Percentiles rank a stretch among this genome's conserved stretches.
Evolutionary conservation across 1,284 basidiomycete genomes (phyloP).

Genomic region (Fomitopsis schrenkii): DNA sequence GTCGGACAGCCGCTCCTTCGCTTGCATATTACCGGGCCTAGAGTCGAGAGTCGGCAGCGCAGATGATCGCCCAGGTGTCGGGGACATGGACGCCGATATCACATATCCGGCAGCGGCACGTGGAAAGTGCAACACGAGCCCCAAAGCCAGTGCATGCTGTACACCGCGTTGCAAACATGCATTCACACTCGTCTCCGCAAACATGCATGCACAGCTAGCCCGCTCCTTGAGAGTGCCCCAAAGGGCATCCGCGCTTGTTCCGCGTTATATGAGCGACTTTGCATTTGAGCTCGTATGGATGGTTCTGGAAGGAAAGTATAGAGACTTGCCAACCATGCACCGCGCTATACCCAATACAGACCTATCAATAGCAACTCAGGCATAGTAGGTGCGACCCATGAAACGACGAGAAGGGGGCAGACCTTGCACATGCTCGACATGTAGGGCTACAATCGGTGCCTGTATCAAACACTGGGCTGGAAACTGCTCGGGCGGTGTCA

Average conservation of each 20-base stretch:
- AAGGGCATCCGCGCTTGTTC: background rate
- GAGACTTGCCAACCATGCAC: background rate
- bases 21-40: background rate
- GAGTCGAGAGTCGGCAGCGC: background rate
- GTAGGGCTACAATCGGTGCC: too few relatives aligned
- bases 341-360: background rate
- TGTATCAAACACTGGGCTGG: too few relatives aligned
- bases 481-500: too few relatives aligned
- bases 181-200: background rate
- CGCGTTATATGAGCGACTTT: background rate
- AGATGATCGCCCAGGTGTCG: background rate
- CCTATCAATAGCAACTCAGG: background rate
- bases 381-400: too few relatives aligned
- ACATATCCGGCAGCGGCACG: background rate
- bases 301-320: background rate
- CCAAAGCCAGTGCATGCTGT: slow-evolving; percentile 2
- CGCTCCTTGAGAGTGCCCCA: background rate
- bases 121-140: background rate
- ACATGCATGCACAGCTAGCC: background rate
- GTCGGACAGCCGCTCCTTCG: background rate
- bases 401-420: too few relatives aligned
- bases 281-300: too few relatives aligned
- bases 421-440: too few relatives aligned
- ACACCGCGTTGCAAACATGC: slow-evolving; percentile 6
- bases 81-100: background rate